phyloP scores from a whole-genome alignment of 1,284 basidiomycete genomes.

The Trametes pubescens region DNA sequence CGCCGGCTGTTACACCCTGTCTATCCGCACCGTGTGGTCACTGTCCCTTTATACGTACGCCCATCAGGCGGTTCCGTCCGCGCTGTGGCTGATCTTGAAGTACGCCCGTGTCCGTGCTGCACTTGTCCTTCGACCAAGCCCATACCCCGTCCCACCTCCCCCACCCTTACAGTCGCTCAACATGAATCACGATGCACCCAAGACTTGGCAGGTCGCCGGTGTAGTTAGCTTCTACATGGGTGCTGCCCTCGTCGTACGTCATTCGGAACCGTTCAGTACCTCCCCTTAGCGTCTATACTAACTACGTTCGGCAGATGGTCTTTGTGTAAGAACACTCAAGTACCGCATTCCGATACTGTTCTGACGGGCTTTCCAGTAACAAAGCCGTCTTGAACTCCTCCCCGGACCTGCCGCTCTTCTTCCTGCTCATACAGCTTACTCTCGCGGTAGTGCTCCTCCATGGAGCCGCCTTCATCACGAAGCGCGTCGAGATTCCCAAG shows the following conservation, averaged over 20 bases:
- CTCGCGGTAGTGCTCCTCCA: constrained; percentile 75
- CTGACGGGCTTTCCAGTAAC: constrained; percentile 52
- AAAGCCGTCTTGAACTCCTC: constrained; percentile 77
- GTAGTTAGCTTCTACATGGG: constrained; percentile 83
- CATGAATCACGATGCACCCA: constrained; percentile 44
- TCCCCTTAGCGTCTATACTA: neutral
- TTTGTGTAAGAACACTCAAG: constrained; percentile 58
- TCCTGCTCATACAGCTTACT: constrained; percentile 72
- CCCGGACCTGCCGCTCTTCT: constrained; percentile 72
- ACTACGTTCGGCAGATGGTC: constrained; percentile 62
- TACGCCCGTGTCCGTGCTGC: neutral
- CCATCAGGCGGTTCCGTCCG: neutral
- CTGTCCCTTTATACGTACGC: constrained; percentile 24
- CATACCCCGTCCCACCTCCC: neutral
- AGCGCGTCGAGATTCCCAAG: constrained; percentile 63
- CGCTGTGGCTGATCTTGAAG: constrained; percentile 7
- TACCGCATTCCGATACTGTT: neutral
- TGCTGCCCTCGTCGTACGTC: constrained; percentile 72
- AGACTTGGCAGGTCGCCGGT: constrained; percentile 61
- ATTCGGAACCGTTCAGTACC: constrained; percentile 1
- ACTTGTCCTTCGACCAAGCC: constrained; percentile 8
- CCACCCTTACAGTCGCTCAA: constrained; percentile 14
- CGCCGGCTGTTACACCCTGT: constrained; percentile 22
- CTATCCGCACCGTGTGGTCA: constrained; percentile 18
- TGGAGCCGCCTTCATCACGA: constrained; percentile 52